Evolutionary conservation across 495 filamentous ascomycete genomes (phyloP).

Genomic region (Lophiostoma macrostomum): DNA sequence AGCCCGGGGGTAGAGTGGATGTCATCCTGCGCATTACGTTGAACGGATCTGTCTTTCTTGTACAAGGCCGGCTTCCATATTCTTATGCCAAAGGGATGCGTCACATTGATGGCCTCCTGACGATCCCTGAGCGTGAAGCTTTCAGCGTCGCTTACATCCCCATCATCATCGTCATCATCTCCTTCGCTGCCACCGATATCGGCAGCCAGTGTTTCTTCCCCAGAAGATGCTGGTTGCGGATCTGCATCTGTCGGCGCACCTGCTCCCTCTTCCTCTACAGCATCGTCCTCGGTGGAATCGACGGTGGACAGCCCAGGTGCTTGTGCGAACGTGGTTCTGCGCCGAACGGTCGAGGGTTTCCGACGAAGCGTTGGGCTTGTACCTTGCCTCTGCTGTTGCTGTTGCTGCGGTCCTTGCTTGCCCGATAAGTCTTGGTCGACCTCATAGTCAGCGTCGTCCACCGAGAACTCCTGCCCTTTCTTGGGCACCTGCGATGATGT

Average conservation of each 20-base stretch:
- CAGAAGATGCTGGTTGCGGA: constrained; percentile 36
- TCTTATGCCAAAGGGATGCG: constrained; percentile 96
- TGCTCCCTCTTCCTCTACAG: constrained; percentile 20
- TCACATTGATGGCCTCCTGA: constrained; percentile 97
- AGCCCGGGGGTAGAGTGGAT: constrained; percentile 95
- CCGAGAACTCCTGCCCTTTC: constrained; percentile 85
- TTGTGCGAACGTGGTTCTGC: constrained; percentile 61
- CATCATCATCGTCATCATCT: constrained; percentile 45
- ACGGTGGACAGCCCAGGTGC: constrained; percentile 54
- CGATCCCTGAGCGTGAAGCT: constrained; percentile 81
- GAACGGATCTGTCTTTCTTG: constrained; percentile 94
- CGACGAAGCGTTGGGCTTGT: constrained; percentile 28
- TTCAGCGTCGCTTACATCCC: constrained; percentile 45
- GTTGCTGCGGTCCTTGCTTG: constrained; percentile 12
- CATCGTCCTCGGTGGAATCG: constrained; percentile 38
- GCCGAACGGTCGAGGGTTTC: constrained; percentile 64
- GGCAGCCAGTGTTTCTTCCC: constrained; percentile 36
- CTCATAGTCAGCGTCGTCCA: constrained; percentile 85
- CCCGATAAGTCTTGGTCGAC: constrained; percentile 60
- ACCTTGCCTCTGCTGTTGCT: not conserved
- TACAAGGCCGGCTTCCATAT: constrained; percentile 99
- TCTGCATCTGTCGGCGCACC: constrained; percentile 32
- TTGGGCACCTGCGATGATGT: constrained; percentile 74
- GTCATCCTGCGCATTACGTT: constrained; percentile 93
- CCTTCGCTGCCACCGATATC: constrained; percentile 49